Evolutionary conservation across 2,329 filamentous ascomycete genomes (phyloP).

Genomic region (Zelopaecilomyces penicillatus): DNA sequence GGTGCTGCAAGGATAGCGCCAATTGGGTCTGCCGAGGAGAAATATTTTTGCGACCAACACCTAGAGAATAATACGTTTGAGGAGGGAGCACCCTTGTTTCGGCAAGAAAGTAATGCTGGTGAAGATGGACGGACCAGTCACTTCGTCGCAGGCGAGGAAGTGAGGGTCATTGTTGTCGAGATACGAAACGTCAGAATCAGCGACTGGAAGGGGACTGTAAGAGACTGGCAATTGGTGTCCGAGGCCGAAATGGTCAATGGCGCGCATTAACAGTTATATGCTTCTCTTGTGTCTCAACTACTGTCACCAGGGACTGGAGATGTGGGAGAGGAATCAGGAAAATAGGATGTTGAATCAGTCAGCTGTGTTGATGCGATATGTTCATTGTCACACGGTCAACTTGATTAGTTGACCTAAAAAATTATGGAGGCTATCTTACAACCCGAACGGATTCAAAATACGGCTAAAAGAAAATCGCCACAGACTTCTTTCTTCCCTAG

Average conservation of each 20-base stretch:
- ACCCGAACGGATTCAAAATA: no score
- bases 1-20: slow-evolving; percentile 71
- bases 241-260: slow-evolving; percentile 33
- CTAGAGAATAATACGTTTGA: slow-evolving; percentile 88
- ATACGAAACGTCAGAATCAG: slow-evolving; percentile 81
- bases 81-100: slow-evolving; percentile 32
- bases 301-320: no score
- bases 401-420: no score
- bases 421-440: no score
- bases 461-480: no score
- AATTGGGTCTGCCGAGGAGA: slow-evolving; percentile 69
- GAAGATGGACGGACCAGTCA: slow-evolving; percentile 50
- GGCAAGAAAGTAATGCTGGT: slow-evolving; percentile 24
- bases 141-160: slow-evolving; percentile 74
- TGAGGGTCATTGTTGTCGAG: slow-evolving; percentile 76
- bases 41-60: slow-evolving; percentile 74
- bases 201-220: slow-evolving; percentile 90
- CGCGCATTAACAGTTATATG: slow-evolving; percentile 14
- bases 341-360: no score
- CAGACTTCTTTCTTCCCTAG: no score
- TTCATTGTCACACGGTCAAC: no score
- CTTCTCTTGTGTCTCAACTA: no score
- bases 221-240: slow-evolving; percentile 58
- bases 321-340: no score
- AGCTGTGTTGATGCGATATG: no score